A percentile compares a stretch with the other conserved stretches of the same genome.
These are phyloP conservation scores for Rubus parviflorus DNA, from an alignment of 306 rosid species.

Conservation along the genomic window DNA sequence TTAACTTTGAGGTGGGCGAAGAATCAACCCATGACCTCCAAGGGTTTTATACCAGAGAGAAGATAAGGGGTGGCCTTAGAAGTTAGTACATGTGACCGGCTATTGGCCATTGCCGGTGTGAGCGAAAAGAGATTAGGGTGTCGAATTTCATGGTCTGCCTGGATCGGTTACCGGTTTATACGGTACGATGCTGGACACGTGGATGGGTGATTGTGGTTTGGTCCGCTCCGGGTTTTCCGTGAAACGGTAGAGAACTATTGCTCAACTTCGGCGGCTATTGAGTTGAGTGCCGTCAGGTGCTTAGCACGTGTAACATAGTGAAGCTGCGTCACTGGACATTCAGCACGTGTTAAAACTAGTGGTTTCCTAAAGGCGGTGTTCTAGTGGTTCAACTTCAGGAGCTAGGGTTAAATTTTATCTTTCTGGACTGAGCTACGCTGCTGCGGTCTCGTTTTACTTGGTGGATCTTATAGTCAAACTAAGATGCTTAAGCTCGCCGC, in stretches of 20 bases:
- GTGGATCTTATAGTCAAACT: too few species aligned
- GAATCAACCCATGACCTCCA: background rate
- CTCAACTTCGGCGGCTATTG: conserved; percentile 11
- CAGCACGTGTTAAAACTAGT: background rate
- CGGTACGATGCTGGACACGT: conserved; percentile 24
- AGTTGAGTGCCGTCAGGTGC: background rate
- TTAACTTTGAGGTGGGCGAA: background rate
- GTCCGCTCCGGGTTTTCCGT: background rate
- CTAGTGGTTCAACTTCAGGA: too few species aligned
- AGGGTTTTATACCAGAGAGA: conserved; percentile 19
- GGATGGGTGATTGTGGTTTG: conserved; percentile 21
- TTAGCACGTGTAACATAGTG: background rate
- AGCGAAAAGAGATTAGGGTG: background rate
- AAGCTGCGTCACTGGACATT: background rate
- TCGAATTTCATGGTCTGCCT: background rate
- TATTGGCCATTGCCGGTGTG: conserved; percentile 22
- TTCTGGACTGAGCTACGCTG: background rate
- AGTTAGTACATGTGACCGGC: conserved; percentile 7
- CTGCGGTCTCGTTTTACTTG: too few species aligned
- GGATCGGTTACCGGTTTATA: background rate
- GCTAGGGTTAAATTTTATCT: background rate
- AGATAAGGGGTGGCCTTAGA: background rate
- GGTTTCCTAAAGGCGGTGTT: background rate
- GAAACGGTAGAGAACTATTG: background rate
- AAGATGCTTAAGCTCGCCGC: too few species aligned